These are phyloP conservation scores for Coniferiporia sulphurascens DNA, from an alignment of 1,284 basidiomycete genomes.

Conservation along the genomic window DNA sequence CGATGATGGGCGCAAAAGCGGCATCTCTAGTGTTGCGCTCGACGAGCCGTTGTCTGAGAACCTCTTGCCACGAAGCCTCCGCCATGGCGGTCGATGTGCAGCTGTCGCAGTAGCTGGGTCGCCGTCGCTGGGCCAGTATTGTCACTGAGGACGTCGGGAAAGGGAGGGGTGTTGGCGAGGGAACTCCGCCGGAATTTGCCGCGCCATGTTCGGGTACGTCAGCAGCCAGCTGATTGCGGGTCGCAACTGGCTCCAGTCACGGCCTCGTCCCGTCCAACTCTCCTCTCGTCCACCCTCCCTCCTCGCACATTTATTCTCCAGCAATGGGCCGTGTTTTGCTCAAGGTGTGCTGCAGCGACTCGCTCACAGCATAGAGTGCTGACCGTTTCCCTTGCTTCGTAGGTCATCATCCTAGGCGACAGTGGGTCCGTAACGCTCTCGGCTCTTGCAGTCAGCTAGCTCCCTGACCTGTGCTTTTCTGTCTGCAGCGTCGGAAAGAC, in stretches of 20 bases:
- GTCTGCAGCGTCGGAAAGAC: slow-evolving; percentile 93
- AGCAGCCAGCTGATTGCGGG: slow-evolving; percentile 4
- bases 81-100: slow-evolving; percentile 44
- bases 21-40: slow-evolving; percentile 74
- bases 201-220: slow-evolving; percentile 1
- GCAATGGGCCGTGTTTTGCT: slow-evolving; percentile 86
- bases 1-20: slow-evolving; percentile 78
- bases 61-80: slow-evolving; percentile 78
- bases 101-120: not conserved
- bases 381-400: slow-evolving; percentile 11
- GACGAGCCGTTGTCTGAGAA: slow-evolving; percentile 67
- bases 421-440: slow-evolving; percentile 71
- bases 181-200: slow-evolving; percentile 5
- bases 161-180: not conserved
- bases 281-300: slow-evolving; percentile 3
- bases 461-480: slow-evolving; percentile 3
- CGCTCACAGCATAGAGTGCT: not conserved
- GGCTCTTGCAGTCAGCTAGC: not conserved
- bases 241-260: no score
- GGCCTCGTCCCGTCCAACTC: not conserved
- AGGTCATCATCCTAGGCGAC: slow-evolving; percentile 98
- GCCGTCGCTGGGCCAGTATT: not conserved
- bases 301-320: slow-evolving; percentile 11
- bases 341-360: slow-evolving; percentile 56
- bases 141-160: slow-evolving; percentile 1